phyloP scores from a whole-genome alignment of 192 early-diverging fungal species.

The Backusella tarrabulga region DNA sequence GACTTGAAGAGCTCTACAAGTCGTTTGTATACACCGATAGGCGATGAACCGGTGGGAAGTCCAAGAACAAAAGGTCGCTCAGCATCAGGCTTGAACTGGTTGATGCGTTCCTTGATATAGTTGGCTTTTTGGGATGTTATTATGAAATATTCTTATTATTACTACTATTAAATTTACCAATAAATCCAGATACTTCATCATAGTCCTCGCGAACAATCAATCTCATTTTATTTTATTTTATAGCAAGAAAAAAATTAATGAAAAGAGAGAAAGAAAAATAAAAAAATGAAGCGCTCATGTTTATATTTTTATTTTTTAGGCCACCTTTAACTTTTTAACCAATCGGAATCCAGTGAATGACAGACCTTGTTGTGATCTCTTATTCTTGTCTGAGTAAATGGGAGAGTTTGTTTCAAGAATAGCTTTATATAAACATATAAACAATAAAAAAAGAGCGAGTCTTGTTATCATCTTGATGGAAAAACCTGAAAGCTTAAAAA shows the following conservation, averaged over 20 bases:
- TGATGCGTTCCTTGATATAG: slow-evolving; percentile 80
- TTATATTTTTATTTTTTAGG: not conserved
- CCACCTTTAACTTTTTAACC: not conserved
- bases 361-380: not conserved
- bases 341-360: not conserved
- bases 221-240: slow-evolving; percentile 49
- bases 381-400: not conserved
- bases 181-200: slow-evolving; percentile 69
- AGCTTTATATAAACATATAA: not conserved
- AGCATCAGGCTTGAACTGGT: slow-evolving; percentile 69
- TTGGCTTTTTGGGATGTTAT: slow-evolving; percentile 45
- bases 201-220: slow-evolving; percentile 72
- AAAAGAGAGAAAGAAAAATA: not conserved
- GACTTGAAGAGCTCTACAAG: slow-evolving; percentile 68
- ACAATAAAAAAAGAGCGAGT: not conserved
- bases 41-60: slow-evolving; percentile 83
- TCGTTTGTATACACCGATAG: slow-evolving; percentile 76
- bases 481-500: not conserved
- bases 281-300: not conserved
- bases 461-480: not conserved
- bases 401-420: not conserved
- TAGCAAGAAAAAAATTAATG: not conserved
- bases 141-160: not conserved
- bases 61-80: slow-evolving; percentile 82
- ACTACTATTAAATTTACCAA: slow-evolving; percentile 34